Evolutionary conservation across 2,329 filamentous ascomycete species (phyloP).

Genomic region (Aspergillus flavus): DNA sequence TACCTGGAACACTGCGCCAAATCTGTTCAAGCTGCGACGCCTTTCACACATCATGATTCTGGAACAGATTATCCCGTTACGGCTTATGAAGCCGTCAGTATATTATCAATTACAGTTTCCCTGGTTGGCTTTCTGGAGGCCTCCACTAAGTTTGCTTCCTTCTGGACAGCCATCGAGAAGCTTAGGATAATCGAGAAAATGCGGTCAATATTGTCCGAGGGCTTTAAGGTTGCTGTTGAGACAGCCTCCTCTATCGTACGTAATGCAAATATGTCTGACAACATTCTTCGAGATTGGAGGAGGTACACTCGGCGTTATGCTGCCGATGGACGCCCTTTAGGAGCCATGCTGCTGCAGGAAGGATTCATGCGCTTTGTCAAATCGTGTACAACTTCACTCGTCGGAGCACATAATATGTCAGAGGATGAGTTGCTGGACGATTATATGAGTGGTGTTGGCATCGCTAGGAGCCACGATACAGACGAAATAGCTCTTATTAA

Average conservation of each 20-base stretch:
- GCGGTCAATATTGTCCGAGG: slow-evolving; percentile 75
- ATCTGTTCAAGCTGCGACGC: slow-evolving; percentile 59
- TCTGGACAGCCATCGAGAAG: slow-evolving; percentile 78
- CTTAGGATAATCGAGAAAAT: slow-evolving; percentile 72
- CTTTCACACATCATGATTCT: slow-evolving; percentile 60
- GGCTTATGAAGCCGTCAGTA: slow-evolving; percentile 64
- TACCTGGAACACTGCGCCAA: slow-evolving; percentile 73
- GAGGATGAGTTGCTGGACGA: slow-evolving; percentile 71
- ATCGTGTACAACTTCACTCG: slow-evolving; percentile 73
- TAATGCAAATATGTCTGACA: slow-evolving; percentile 70
- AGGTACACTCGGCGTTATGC: slow-evolving; percentile 82
- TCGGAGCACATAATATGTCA: slow-evolving; percentile 61
- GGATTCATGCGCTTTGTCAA: slow-evolving; percentile 85
- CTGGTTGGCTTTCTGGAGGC: slow-evolving; percentile 90
- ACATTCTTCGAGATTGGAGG: slow-evolving; percentile 80
- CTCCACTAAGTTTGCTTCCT: slow-evolving; percentile 72
- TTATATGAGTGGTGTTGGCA: slow-evolving; percentile 62
- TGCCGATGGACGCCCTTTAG: slow-evolving; percentile 75
- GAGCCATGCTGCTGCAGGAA: slow-evolving; percentile 87
- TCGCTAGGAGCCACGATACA: slow-evolving; percentile 44
- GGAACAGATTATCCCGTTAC: slow-evolving; percentile 44
- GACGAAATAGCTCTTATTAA: slow-evolving; percentile 51
- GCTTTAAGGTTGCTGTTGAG: slow-evolving; percentile 83
- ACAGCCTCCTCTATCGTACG: slow-evolving; percentile 88
- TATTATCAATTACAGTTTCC: slow-evolving; percentile 77